Percentiles rank a stretch among this genome's conserved stretches.
phyloP scores from a whole-genome alignment of 169 alveolate genomes.

The Cryptosporidium ubiquitum region DNA sequence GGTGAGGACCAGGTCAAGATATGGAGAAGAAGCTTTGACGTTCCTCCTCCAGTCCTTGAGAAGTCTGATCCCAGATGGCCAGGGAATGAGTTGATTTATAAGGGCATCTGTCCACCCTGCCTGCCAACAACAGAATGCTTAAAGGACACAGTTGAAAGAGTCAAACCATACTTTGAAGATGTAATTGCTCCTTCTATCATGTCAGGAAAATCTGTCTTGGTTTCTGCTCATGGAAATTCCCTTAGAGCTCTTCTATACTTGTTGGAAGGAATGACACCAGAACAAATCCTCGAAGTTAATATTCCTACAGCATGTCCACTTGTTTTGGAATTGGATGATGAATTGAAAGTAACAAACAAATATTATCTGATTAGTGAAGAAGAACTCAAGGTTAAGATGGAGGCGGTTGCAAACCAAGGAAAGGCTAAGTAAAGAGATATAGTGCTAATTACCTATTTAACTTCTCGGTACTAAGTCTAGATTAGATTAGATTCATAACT shows the following conservation, averaged over 20 bases:
- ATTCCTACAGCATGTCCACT: conserved; percentile 98
- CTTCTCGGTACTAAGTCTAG: neutral
- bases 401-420: conserved; percentile 95
- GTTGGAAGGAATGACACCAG: conserved; percentile 92
- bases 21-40: conserved; percentile 97
- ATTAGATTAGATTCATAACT: neutral
- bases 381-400: conserved; percentile 89
- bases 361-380: conserved; percentile 93
- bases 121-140: conserved; percentile 96
- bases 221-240: conserved; percentile 99
- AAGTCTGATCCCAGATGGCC: conserved; percentile 90
- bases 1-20: conserved; percentile 95
- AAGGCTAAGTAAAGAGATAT: conserved; percentile 84
- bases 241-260: conserved; percentile 95
- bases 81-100: conserved; percentile 87
- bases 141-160: conserved; percentile 94
- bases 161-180: conserved; percentile 94
- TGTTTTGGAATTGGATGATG: conserved; percentile 93
- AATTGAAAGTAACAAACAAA: conserved; percentile 88
- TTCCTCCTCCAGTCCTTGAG: conserved; percentile 97
- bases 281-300: conserved; percentile 92
- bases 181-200: conserved; percentile 91
- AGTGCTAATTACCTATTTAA: neutral
- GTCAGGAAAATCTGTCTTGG: conserved; percentile 91
- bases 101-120: conserved; percentile 88